A percentile compares a stretch with the other conserved stretches of the same genome.
These are phyloP conservation scores for Naumovozyma baii DNA, from an alignment of 805 yeast species.

Conservation along the genomic window DNA sequence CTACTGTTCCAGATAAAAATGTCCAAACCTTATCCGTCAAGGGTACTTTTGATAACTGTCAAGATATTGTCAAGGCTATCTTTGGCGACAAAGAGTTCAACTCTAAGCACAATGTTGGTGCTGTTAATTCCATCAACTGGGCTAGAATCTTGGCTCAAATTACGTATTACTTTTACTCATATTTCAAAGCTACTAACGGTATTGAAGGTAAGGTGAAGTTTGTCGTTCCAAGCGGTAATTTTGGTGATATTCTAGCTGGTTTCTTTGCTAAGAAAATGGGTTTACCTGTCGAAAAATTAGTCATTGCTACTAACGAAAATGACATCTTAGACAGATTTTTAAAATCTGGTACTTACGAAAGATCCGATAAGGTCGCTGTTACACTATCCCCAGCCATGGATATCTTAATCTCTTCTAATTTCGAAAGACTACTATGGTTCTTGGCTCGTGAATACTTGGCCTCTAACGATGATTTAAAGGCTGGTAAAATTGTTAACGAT, in stretches of 20 bases:
- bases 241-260: constrained; percentile 97
- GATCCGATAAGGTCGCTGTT: constrained; percentile 65
- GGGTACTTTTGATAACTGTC: constrained; percentile 98
- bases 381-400: constrained; percentile 98
- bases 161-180: constrained; percentile 90
- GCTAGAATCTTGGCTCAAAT: constrained; percentile 97
- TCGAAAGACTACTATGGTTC: constrained; percentile 94
- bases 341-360: constrained; percentile 76
- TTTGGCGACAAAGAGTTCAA: constrained; percentile 88
- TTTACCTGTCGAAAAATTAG: constrained; percentile 73
- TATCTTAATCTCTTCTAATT: constrained; percentile 86
- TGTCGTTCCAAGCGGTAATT: constrained; percentile 96
- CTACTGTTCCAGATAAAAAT: constrained; percentile 84
- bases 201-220: constrained; percentile 50
- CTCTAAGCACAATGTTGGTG: constrained; percentile 85
- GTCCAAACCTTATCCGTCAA: constrained; percentile 92
- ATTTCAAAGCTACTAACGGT: constrained; percentile 51
- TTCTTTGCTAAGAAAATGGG: constrained; percentile 94
- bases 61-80: constrained; percentile 86
- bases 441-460: constrained; percentile 61
- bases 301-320: constrained; percentile 92
- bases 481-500: constrained; percentile 59
- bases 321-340: constrained; percentile 91
- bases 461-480: constrained; percentile 50
- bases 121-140: constrained; percentile 98